Conservation (phyloP, 495 filamentous ascomycete genomes). For the Pseudoneurospora amorphoporcata region DNA sequence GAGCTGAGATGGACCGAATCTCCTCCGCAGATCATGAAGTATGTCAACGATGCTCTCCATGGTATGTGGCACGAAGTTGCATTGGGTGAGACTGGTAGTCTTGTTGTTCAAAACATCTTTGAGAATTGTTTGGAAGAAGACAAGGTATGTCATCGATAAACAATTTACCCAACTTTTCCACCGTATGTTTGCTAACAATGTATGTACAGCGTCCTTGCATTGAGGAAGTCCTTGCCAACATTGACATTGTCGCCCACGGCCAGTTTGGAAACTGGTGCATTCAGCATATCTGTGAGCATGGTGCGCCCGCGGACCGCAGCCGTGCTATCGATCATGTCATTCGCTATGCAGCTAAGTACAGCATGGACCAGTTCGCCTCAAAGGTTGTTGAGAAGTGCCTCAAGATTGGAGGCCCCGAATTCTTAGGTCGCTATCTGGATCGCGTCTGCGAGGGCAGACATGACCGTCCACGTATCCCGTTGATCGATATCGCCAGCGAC, state of each 20-base stretch:
- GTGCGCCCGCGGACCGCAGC: conserved; percentile 79
- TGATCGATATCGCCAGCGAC: conserved; percentile 97
- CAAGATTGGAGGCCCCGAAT: conserved; percentile 88
- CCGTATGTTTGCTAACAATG: conserved; percentile 25
- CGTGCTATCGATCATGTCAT: conserved; percentile 92
- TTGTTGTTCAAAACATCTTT: conserved; percentile 98
- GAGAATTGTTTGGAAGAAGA: conserved; percentile 98
- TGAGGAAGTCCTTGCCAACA: conserved; percentile 86
- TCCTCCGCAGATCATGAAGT: conserved; percentile 96
- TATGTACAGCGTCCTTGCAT: conserved; percentile 74
- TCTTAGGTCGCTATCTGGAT: conserved; percentile 85
- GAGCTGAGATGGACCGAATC: conserved; percentile 91
- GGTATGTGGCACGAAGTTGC: conserved; percentile 99
- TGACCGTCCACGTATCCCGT: conserved; percentile 87
- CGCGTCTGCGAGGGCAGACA: conserved; percentile 83
- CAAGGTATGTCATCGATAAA: conserved; percentile 51
- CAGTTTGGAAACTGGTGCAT: conserved; percentile 99
- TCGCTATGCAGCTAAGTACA: conserved; percentile 86
- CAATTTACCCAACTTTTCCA: neutral
- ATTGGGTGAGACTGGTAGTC: conserved; percentile 88
- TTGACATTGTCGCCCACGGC: conserved; percentile 93
- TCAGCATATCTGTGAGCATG: conserved; percentile 98
- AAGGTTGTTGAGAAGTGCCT: conserved; percentile 99
- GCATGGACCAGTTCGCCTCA: conserved; percentile 98
- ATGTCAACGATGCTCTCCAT: conserved; percentile 87